Conservation (phyloP, 2,329 filamentous ascomycete genomes). For the Fusarium sambucinum region DNA sequence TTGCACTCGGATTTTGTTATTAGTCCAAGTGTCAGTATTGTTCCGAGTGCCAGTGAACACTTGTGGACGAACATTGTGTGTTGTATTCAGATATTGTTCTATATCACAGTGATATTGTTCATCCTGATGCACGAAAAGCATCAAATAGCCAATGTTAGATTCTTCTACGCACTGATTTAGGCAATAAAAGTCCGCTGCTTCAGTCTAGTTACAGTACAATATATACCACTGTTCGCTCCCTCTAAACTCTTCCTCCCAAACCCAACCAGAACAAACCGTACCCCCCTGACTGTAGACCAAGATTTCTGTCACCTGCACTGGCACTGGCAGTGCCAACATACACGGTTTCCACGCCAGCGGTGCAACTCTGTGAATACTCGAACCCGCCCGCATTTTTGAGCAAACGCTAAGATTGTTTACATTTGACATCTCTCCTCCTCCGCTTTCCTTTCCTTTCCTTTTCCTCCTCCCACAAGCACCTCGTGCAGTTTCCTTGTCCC, state of each 20-base stretch:
- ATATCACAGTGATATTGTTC: conserved; percentile 7
- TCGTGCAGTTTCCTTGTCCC: neutral
- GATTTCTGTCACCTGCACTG: neutral
- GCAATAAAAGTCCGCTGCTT: neutral
- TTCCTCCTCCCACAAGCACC: neutral
- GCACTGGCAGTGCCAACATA: conserved; percentile 11
- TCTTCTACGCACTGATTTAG: neutral
- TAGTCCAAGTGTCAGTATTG: neutral
- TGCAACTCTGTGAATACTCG: neutral
- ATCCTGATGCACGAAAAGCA: neutral
- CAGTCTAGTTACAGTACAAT: neutral
- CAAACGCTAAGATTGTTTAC: neutral
- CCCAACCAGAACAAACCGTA: neutral
- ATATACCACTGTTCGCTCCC: conserved; percentile 1
- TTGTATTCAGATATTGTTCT: conserved; percentile 12
- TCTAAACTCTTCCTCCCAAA: neutral
- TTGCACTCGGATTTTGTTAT: neutral
- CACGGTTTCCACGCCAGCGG: neutral
- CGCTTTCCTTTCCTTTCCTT: neutral
- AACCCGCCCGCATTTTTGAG: neutral
- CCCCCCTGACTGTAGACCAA: neutral
- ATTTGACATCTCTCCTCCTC: neutral
- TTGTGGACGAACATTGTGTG: neutral
- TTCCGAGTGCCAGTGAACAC: neutral
- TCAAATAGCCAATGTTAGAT: neutral